Evolutionary conservation across 805 yeast species (phyloP), one percentile per base, ranked within the genome.

Genomic region (Maudiozyma barnettii): DNA sequence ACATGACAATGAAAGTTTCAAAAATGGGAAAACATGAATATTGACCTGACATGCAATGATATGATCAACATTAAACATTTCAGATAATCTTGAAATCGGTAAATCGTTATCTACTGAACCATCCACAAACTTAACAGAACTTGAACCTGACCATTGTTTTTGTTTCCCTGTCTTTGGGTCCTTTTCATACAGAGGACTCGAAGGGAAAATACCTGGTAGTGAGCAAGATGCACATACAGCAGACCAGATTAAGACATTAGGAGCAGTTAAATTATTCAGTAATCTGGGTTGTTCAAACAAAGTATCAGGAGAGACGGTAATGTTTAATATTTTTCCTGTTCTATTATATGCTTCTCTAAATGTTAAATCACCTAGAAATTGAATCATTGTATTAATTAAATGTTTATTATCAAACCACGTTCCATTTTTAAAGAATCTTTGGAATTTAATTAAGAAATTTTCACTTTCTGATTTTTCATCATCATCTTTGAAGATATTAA

Each of bases 31-130:
- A 8, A 91, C 95, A 61, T 91, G 98, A 0, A 97, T 95, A 59
- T 91, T 91, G 1, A 91, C 97, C 63, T 91, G 99, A 41, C 95
- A 90, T 0, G 96, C 98, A 54, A 91, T 88, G 52, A 91, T 89
- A 64, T 91, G 96, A 60, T 91, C 95, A 29, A 91, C 96, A 59
- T 91, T 90, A 62, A 91, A 93, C 95, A 91, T 87, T 61, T 91
- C 98, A 21, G 93, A 82, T 16, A 91, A 69, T 54, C 96, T 74
- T 3, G 91, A 75, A 19, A 89, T 82, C 2, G 99, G 99, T 45
- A 91, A 68, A 61, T 91, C 99, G 51, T 86, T 84, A 59, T 90
- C 93, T 6, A 91, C 95, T 0, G 96, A 86, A 0, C 99, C 99
- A 66, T 91, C 99, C 26, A 91, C 89, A 65, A 84, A 91, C 55